Evolutionary conservation across 192 early-diverging fungal species (phyloP).

Genomic region (Lobulomyces angularis): DNA sequence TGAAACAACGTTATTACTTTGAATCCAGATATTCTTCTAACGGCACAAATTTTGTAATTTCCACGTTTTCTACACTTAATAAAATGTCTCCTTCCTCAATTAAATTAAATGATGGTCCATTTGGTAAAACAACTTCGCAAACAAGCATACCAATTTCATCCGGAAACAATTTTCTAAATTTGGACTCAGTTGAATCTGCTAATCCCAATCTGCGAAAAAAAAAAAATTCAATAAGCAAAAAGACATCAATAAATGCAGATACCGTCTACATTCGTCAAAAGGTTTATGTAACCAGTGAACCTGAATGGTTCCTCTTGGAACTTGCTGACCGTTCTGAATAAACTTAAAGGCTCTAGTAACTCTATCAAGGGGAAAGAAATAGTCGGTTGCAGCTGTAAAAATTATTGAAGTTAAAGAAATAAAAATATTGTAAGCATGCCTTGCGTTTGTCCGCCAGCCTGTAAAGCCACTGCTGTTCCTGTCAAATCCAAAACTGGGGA

Average conservation of each 20-base stretch:
- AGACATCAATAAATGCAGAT: not conserved
- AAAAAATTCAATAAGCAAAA: slow-evolving; percentile 32
- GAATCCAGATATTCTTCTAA: slow-evolving; percentile 60
- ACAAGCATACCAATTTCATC: slow-evolving; percentile 71
- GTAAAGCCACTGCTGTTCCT: slow-evolving; percentile 67
- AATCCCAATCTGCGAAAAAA: slow-evolving; percentile 61
- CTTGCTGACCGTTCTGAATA: slow-evolving; percentile 31
- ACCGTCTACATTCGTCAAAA: not conserved
- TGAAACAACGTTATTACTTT: slow-evolving; percentile 17
- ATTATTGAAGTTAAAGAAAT: not conserved
- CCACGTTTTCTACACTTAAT: slow-evolving; percentile 49
- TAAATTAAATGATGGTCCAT: slow-evolving; percentile 50
- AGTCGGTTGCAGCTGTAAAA: slow-evolving; percentile 67
- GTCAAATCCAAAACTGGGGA: slow-evolving; percentile 71
- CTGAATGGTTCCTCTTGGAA: slow-evolving; percentile 59
- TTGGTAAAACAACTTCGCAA: slow-evolving; percentile 58
- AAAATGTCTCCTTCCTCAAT: slow-evolving; percentile 71
- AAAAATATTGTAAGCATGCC: not conserved
- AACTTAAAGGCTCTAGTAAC: slow-evolving; percentile 42
- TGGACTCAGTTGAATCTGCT: slow-evolving; percentile 43
- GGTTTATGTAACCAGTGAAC: slow-evolving; percentile 45
- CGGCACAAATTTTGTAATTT: slow-evolving; percentile 74
- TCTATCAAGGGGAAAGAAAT: slow-evolving; percentile 72
- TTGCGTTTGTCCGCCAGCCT: slow-evolving; percentile 60
- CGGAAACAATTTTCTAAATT: slow-evolving; percentile 41